These are phyloP conservation scores for Globisporangium nunn DNA, from an alignment of 352 stramenopile genomes.

Conservation along the genomic window DNA sequence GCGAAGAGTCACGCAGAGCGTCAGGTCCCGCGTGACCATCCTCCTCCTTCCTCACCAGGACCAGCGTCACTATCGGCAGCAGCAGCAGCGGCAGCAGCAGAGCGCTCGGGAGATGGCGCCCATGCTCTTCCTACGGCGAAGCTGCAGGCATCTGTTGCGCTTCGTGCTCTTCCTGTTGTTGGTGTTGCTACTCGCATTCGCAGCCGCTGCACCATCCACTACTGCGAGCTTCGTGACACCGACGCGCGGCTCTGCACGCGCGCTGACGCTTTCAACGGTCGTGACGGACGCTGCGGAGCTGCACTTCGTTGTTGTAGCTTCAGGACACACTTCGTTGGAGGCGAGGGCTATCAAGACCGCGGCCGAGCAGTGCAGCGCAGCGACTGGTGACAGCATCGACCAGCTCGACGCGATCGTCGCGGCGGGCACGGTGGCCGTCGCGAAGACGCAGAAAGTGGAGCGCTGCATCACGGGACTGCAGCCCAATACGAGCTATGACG, in stretches of 20 bases:
- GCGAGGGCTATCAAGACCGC: slow-evolving; percentile 44
- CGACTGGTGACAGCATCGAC: not conserved
- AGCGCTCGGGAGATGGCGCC: too few species aligned
- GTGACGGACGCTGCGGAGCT: slow-evolving; percentile 65
- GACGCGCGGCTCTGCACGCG: slow-evolving; percentile 27
- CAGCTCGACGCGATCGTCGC: slow-evolving; percentile 4
- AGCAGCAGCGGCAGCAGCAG: too few species aligned
- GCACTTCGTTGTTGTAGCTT: slow-evolving; percentile 53
- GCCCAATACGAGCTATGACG: slow-evolving; percentile 69
- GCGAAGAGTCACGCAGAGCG: too few species aligned
- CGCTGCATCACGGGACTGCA: slow-evolving; percentile 28
- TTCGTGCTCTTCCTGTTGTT: not conserved
- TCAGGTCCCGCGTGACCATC: too few species aligned
- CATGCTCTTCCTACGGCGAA: too few species aligned
- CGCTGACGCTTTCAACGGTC: slow-evolving; percentile 65
- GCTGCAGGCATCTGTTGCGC: too few species aligned
- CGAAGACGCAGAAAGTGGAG: slow-evolving; percentile 47
- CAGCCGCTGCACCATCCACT: not conserved
- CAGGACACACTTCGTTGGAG: slow-evolving; percentile 30
- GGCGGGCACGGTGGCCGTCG: slow-evolving; percentile 37
- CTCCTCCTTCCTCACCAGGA: too few species aligned
- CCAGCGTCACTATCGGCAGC: too few species aligned
- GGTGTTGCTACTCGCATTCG: not conserved
- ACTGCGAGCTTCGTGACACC: slow-evolving; percentile 41
- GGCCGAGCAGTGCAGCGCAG: slow-evolving; percentile 17